A percentile compares a stretch with the other conserved stretches of the same genome.
Evolutionary conservation across 352 stramenopile genomes (phyloP).

Genomic region (Pythium folliculosum): DNA sequence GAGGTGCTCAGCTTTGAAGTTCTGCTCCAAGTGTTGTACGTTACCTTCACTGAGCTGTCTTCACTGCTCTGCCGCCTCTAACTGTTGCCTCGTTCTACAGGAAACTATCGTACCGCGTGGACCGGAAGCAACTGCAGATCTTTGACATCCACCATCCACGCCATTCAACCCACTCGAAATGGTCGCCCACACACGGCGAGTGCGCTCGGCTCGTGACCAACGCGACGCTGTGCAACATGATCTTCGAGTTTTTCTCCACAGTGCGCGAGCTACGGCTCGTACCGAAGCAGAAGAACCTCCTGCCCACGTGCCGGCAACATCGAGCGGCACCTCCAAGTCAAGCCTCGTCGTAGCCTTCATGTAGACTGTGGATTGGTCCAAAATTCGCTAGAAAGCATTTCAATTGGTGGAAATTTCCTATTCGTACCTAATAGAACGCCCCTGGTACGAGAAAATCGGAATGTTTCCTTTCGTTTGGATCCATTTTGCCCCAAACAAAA

Average conservation of each 20-base stretch:
- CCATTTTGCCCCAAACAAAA: background rate
- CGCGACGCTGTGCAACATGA: conserved; percentile 25
- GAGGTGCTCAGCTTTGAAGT: conserved; percentile 76
- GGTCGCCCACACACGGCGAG: background rate
- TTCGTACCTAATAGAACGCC: background rate
- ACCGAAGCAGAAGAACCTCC: conserved; percentile 70
- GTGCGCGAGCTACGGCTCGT: conserved; percentile 82
- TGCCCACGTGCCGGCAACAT: conserved; percentile 25
- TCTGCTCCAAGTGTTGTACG: conserved; percentile 84
- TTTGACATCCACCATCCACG: conserved; percentile 15
- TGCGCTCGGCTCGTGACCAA: conserved; percentile 15
- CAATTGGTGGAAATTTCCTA: conserved; percentile 2
- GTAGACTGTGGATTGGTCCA: conserved; percentile 6
- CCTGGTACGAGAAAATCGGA: conserved; percentile 8
- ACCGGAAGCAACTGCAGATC: conserved; percentile 25
- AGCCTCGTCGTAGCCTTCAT: background rate
- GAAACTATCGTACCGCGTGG: conserved; percentile 28
- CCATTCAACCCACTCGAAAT: conserved; percentile 10
- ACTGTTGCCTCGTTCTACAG: conserved; percentile 1
- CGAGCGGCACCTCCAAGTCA: background rate
- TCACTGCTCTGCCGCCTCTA: background rate
- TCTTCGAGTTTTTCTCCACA: conserved; percentile 68
- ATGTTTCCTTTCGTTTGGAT: conserved; percentile 23
- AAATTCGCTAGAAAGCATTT: background rate
- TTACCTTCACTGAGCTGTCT: conserved; percentile 10